phyloP scores from a whole-genome alignment of 192 early-diverging fungal genomes.

The Backusella sp. region DNA sequence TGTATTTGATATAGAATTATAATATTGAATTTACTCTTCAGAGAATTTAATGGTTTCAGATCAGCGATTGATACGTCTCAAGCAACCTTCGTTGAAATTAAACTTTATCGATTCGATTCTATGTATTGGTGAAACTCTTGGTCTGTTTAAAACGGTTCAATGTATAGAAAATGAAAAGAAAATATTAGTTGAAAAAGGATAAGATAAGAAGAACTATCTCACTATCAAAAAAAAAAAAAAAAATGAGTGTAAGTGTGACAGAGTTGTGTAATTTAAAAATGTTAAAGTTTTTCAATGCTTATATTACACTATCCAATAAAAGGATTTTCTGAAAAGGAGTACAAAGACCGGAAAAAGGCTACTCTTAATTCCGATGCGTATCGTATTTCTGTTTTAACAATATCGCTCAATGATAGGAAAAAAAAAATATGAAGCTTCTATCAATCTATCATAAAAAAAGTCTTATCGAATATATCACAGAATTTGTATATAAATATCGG shows the following conservation, averaged over 20 bases:
- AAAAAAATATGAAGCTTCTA: neutral
- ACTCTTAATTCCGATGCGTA: no score
- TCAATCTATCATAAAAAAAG: neutral
- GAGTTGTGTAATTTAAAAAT: neutral
- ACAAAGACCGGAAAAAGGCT: no score
- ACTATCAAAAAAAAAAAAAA: constrained; percentile 1
- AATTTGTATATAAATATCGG: neutral
- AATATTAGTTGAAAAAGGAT: neutral
- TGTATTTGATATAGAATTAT: no score
- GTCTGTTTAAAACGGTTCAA: no score
- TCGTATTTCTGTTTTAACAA: neutral
- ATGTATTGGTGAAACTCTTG: no score
- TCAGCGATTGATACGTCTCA: no score
- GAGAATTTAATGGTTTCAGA: no score
- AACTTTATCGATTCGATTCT: no score
- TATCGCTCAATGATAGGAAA: neutral
- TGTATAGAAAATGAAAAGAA: neutral
- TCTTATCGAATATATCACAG: neutral
- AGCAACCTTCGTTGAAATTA: no score
- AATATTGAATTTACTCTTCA: no score
- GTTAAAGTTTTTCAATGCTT: neutral
- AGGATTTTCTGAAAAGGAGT: no score
- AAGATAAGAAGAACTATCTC: neutral
- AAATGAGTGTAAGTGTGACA: neutral
- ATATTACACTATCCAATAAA: no score